Evolutionary conservation across 2,329 filamentous ascomycete species (phyloP).

Genomic region (Neonectria coccinea): DNA sequence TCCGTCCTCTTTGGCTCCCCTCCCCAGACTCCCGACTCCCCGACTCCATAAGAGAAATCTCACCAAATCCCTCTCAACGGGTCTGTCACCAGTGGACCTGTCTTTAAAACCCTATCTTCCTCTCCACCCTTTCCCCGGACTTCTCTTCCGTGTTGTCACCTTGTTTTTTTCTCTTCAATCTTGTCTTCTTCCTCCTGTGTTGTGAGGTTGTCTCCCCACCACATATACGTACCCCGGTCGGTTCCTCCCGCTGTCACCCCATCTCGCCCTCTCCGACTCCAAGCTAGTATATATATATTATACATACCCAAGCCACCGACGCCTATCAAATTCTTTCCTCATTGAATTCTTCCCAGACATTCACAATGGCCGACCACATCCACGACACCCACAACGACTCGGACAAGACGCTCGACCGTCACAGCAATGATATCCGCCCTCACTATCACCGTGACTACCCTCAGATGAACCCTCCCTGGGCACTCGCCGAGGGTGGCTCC

Average conservation of each 20-base stretch:
- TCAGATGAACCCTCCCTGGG: conserved; percentile 39
- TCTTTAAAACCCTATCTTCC: conserved; percentile 43
- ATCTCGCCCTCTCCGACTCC: conserved; percentile 10
- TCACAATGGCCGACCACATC: conserved; percentile 40
- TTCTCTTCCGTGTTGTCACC: conserved; percentile 24
- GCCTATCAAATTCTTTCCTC: conserved; percentile 2
- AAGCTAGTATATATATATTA: conserved; percentile 15
- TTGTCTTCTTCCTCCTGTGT: conserved; percentile 7
- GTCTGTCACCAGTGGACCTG: conserved; percentile 19
- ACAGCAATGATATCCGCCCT: conserved; percentile 31
- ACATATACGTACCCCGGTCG: conserved; percentile 20
- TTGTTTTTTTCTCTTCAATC: conserved; percentile 18
- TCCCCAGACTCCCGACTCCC: conserved; percentile 10
- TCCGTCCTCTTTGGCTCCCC: conserved; percentile 27
- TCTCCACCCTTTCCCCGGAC: conserved; percentile 36
- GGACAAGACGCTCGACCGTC: conserved; percentile 43
- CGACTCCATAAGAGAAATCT: conserved; percentile 26
- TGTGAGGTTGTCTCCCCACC: conserved; percentile 14
- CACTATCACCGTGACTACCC: conserved; percentile 44
- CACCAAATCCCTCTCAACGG: conserved; percentile 28
- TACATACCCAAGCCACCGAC: conserved; percentile 13
- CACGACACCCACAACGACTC: conserved; percentile 40
- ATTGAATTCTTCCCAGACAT: conserved; percentile 9
- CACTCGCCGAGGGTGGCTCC: conserved; percentile 74
- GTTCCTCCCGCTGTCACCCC: conserved; percentile 22